Percentiles rank a stretch among this genome's conserved stretches.
Conservation (phyloP, 441 rosid genomes). For the Arabidopsis lyrata region DNA sequence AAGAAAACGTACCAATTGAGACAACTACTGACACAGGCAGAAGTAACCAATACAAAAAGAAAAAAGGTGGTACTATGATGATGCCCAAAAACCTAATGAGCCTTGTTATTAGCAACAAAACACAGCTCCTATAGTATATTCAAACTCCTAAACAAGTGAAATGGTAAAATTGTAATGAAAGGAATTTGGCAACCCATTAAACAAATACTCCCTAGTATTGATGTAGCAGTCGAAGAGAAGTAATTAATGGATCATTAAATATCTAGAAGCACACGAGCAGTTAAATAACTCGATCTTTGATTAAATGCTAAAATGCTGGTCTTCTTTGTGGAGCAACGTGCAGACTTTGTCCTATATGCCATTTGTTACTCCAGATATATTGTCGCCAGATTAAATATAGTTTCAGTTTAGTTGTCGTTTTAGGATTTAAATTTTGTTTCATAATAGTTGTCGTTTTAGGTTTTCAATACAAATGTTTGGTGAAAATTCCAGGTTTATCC, state of each 20-base stretch:
- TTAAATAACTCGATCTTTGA: constrained; percentile 22
- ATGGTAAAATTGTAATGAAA: not conserved
- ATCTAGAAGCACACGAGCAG: constrained; percentile 16
- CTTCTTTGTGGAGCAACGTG: constrained; percentile 32
- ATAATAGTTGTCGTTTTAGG: no score
- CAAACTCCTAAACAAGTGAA: not conserved
- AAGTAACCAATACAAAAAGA: not conserved
- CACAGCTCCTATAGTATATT: not conserved
- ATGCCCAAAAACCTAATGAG: not conserved
- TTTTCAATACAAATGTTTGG: no score
- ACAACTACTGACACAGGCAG: not conserved
- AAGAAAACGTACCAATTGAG: not conserved
- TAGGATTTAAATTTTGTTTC: no score
- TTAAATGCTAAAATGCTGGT: constrained; percentile 8
- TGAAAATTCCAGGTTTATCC: no score
- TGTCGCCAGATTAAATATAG: constrained; percentile 9
- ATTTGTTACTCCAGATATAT: not conserved
- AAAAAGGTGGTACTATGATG: constrained; percentile 7
- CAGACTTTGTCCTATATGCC: constrained; percentile 15
- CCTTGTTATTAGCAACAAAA: constrained; percentile 1
- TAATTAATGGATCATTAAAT: constrained; percentile 5
- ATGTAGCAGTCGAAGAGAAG: not conserved
- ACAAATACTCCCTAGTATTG: not conserved
- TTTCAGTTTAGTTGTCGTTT: no score
- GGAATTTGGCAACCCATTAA: not conserved